Percentiles rank a stretch among this genome's conserved stretches.
phyloP scores from a whole-genome alignment of 2,329 filamentous ascomycete species.

The Periconia macrospinosa region DNA sequence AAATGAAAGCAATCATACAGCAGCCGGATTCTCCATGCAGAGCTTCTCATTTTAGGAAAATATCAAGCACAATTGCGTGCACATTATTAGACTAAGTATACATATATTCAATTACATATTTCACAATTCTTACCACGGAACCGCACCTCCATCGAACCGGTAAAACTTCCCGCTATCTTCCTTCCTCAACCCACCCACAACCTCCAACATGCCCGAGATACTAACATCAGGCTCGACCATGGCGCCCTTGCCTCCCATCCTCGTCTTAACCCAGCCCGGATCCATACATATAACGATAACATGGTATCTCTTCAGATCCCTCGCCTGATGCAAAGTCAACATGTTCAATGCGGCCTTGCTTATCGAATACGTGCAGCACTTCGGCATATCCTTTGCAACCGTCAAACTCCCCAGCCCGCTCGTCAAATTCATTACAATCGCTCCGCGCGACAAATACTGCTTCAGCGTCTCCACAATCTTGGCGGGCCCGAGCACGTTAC shows the following conservation, averaged over 20 bases:
- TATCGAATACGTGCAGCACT: conserved; percentile 46
- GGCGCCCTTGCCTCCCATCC: conserved; percentile 48
- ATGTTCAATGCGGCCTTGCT: conserved; percentile 51
- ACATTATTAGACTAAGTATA: no score
- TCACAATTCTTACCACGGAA: conserved; percentile 34
- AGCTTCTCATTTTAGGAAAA: no score
- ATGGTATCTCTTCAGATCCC: conserved; percentile 39
- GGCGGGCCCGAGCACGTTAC: conserved; percentile 54
- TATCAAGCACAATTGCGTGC: no score
- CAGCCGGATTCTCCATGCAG: no score
- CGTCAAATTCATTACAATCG: conserved; percentile 40
- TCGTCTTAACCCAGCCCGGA: conserved; percentile 51
- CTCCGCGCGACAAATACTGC: conserved; percentile 31
- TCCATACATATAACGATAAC: conserved; percentile 46
- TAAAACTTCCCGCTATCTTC: conserved; percentile 43
- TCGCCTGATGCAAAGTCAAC: conserved; percentile 47
- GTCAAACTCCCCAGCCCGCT: conserved; percentile 37
- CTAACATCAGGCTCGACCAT: conserved; percentile 43
- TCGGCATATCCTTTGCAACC: conserved; percentile 31
- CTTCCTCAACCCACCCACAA: conserved; percentile 32
- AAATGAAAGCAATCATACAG: no score
- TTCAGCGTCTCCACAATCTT: conserved; percentile 47
- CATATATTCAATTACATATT: no score
- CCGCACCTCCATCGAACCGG: conserved; percentile 37
- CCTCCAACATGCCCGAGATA: conserved; percentile 44